Evolutionary conservation across 768 basidiomycete genomes (phyloP).

Genomic region (Boletus huronensis): DNA sequence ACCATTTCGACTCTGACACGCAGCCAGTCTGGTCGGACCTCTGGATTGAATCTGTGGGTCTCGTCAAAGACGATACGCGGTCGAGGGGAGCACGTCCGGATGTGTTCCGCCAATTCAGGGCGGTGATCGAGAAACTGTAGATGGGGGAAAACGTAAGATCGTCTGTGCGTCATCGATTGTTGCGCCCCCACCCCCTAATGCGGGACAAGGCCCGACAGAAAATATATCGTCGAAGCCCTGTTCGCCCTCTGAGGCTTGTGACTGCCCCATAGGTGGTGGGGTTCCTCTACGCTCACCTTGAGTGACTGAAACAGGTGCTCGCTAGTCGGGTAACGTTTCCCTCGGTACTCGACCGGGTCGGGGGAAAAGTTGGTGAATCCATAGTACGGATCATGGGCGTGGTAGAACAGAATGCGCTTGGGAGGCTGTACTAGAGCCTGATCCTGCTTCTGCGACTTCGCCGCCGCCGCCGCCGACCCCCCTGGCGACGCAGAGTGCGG

Average conservation of each 20-base stretch:
- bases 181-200: slow-evolving; percentile 8
- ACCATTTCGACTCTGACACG: slow-evolving; percentile 34
- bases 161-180: slow-evolving; percentile 10
- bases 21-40: slow-evolving; percentile 36
- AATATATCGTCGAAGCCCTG: not conserved
- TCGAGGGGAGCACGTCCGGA: slow-evolving; percentile 32
- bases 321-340: slow-evolving; percentile 42
- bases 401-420: slow-evolving; percentile 32
- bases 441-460: slow-evolving; percentile 6
- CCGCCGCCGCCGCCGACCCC: slow-evolving; percentile 6
- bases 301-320: slow-evolving; percentile 48
- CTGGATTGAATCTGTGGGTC: slow-evolving; percentile 35
- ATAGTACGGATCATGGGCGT: slow-evolving; percentile 33
- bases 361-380: slow-evolving; percentile 45
- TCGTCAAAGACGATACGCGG: slow-evolving; percentile 34
- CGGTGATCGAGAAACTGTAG: slow-evolving; percentile 34
- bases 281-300: slow-evolving; percentile 29
- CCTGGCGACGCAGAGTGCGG: slow-evolving; percentile 23
- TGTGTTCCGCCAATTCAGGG: slow-evolving; percentile 34
- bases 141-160: slow-evolving; percentile 11
- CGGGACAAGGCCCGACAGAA: not conserved
- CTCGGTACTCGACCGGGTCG: slow-evolving; percentile 38
- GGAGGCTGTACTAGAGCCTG: slow-evolving; percentile 4
- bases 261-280: not conserved
- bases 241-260: too few species aligned